Base-by-base conservation (phyloP, 176 grass and related monocot species). In the Triticum urartu region DNA sequence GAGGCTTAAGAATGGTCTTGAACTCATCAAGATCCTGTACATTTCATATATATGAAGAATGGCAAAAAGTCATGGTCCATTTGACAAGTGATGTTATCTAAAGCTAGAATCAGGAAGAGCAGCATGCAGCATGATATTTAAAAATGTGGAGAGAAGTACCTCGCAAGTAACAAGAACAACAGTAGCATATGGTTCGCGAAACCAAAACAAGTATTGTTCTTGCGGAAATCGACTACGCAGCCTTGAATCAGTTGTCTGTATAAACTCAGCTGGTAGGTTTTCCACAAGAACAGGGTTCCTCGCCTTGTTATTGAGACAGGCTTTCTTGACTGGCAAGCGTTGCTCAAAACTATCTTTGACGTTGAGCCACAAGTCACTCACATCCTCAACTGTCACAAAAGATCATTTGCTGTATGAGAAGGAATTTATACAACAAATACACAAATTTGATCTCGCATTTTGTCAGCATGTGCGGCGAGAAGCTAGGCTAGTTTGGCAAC, bases 171-270 rank as follows among this genome's bases (percentile, higher is more conserved):
- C 92, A 88, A 99, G 90, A 68, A 99, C 92, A 74, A 96, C 82
- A 25, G 94, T 96, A 22, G 94, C 94, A 88, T 99, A 95, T 35
- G 97, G 94, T 58, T 99, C 97, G 1, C 97, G 79, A 77, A 98
- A 96, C 97, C 94, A 99, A 78, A 96, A 99, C 11, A 99, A 86
- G 75, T 91, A 99, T 26, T 99, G 97, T 73, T 99, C 97, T 83
- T 99, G 94, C 2, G 97, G 97, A 84, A 92, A 99, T 21, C 97
- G 82, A 80, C 97, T 99, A 45, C 97, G 87, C 14, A 99, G 78
- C 82, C 97, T 99, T 65, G 94, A 91, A 84, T 99, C 97, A 8
- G 97, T 99, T 22, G 97, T 99, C 68, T 92, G 87, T 87, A 99
- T 99, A 86, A 94, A 99, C 43, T 99, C 92, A 36, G 97, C 92